Evolutionary conservation across 2,329 filamentous ascomycete genomes (phyloP).

Genomic region (Xylaria sp.): DNA sequence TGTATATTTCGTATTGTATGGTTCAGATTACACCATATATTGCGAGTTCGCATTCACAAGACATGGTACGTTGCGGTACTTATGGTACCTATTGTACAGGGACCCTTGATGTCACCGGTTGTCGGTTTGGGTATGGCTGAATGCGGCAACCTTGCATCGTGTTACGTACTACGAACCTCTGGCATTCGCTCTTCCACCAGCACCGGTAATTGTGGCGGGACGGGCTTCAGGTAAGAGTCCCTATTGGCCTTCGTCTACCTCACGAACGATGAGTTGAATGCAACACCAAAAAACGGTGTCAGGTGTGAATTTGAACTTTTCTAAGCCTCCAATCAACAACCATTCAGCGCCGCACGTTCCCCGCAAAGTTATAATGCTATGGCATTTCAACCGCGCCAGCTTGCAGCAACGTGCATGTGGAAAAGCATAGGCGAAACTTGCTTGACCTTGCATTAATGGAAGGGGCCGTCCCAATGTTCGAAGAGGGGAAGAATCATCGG

Average conservation of each 20-base stretch:
- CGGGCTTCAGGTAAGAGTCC: slow-evolving; percentile 35
- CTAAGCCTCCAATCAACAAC: slow-evolving; percentile 36
- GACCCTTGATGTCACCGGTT: slow-evolving; percentile 19
- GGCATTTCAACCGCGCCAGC: slow-evolving; percentile 7
- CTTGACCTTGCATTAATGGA: slow-evolving; percentile 1
- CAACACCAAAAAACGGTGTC: slow-evolving; percentile 37
- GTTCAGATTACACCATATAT: slow-evolving; percentile 15
- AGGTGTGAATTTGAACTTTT: slow-evolving; percentile 42
- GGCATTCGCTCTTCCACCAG: slow-evolving; percentile 41
- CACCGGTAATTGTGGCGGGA: slow-evolving; percentile 41
- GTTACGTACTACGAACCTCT: slow-evolving; percentile 47
- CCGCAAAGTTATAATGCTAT: slow-evolving; percentile 18
- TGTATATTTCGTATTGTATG: slow-evolving; percentile 8
- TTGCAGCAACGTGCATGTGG: slow-evolving; percentile 13
- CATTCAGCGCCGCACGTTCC: slow-evolving; percentile 36
- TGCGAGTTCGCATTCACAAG: slow-evolving; percentile 13
- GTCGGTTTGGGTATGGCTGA: slow-evolving; percentile 22
- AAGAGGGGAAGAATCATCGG: background rate
- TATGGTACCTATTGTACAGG: background rate
- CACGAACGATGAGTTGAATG: slow-evolving; percentile 18
- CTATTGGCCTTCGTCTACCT: slow-evolving; percentile 27
- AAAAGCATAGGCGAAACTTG: slow-evolving; percentile 5
- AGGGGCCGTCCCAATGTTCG: background rate
- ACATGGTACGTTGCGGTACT: slow-evolving; percentile 7
- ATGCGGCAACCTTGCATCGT: slow-evolving; percentile 33